Evolutionary conservation across 805 yeast species (phyloP).

Genomic region (Metschnikowia bowlesiae): DNA sequence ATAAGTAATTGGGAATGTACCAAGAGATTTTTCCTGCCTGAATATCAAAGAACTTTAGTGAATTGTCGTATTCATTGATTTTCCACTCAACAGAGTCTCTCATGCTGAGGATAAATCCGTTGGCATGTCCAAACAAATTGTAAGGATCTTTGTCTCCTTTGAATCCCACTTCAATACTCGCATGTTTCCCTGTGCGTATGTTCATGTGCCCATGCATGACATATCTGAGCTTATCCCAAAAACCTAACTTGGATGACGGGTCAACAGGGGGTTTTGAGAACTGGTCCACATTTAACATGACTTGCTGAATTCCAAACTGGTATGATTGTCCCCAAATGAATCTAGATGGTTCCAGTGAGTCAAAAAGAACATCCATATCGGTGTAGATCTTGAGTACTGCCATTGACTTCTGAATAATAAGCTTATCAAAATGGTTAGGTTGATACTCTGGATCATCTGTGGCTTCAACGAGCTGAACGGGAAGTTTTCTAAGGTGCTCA

Average conservation of each 20-base stretch:
- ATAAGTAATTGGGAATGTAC: slow-evolving; percentile 72
- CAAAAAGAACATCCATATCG: slow-evolving; percentile 51
- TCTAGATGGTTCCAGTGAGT: slow-evolving; percentile 54
- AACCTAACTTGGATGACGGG: slow-evolving; percentile 78
- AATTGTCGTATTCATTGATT: slow-evolving; percentile 64
- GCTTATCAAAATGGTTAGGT: slow-evolving; percentile 16
- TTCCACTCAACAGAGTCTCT: slow-evolving; percentile 53
- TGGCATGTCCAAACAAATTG: slow-evolving; percentile 53
- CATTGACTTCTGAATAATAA: slow-evolving; percentile 70
- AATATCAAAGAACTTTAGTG: slow-evolving; percentile 62
- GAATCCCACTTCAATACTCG: slow-evolving; percentile 53
- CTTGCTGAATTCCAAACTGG: slow-evolving; percentile 78
- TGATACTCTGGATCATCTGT: slow-evolving; percentile 29
- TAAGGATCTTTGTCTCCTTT: slow-evolving; percentile 84
- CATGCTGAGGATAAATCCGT: slow-evolving; percentile 80
- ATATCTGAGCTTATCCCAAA: slow-evolving; percentile 86
- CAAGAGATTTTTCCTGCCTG: slow-evolving; percentile 59
- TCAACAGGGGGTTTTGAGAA: slow-evolving; percentile 89
- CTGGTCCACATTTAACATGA: slow-evolving; percentile 71
- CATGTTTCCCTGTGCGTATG: slow-evolving; percentile 46
- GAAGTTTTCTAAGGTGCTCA: slow-evolving; percentile 53
- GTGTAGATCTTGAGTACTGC: slow-evolving; percentile 71
- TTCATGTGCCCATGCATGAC: slow-evolving; percentile 68
- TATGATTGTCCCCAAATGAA: slow-evolving; percentile 83
- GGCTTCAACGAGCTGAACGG: slow-evolving; percentile 55